Base-by-base conservation (phyloP, 306 rosid genomes). In the Quercus agrifolia region DNA sequence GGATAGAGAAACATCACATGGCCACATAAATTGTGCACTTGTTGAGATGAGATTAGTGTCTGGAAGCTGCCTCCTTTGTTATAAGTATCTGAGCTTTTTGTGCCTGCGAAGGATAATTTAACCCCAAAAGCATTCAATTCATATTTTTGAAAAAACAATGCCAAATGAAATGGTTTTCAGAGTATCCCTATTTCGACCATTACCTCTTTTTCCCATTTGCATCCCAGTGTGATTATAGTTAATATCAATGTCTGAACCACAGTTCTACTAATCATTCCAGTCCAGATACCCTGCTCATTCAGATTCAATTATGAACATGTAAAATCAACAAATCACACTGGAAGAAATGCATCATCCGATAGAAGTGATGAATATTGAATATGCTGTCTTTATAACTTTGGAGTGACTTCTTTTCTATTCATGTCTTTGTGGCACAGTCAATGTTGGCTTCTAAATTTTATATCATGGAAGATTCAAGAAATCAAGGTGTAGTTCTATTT, bases 221-320 rank as follows among this genome's bases (percentile, higher is more conserved):
- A 87, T 80, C 86, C 83, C 76, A 82, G 12, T n/a, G 92, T 90
- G 69, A 88, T 78, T 28, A 78, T 3, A 1, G 62, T 6, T 77
- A 92, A 77, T 61, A 87, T 80, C 64, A 82, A 54, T 58, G 97
- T 90, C 75, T 85, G 91, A 84, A 87, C 89, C 63, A 90, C 77
- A 12, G 92, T 90, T 74, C 94, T 91, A 59, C 87, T 35, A 76
- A 92, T 77, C 91, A 92, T 90, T 78, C 94, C 91, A n/a, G 76
- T 61, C 94, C 92, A 88, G 71, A 87, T 75, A 6, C 92, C 92
- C 94, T 87, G 62, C 31, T 17, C 54, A 38, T 17, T 46, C 19
- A 54, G 28, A 38, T 17, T 46, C 19, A 54, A 61, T 30, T 20
- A 75, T 46, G 21, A 1, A 19, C 44, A 80, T 0, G 20, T 33